Percentiles rank a stretch among this genome's conserved stretches.
Conservation (phyloP, 1,284 basidiomycete genomes). For the Rhodotorula sp. region DNA sequence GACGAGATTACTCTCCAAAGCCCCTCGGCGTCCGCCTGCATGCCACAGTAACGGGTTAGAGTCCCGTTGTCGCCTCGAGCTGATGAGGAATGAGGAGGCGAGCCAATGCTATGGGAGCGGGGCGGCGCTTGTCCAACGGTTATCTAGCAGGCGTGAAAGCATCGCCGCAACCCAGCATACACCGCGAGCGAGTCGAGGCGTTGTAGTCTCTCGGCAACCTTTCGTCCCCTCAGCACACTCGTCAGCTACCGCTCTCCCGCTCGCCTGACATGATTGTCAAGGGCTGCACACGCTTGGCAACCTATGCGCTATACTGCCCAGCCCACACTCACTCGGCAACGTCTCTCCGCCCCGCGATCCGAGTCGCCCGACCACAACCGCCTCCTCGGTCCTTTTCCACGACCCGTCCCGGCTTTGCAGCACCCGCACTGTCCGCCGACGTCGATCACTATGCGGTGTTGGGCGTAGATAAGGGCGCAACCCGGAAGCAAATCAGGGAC, state of each 20-base stretch:
- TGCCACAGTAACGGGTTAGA: too few species aligned
- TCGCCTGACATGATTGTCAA: not conserved
- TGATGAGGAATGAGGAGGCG: too few species aligned
- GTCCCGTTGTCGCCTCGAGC: too few species aligned
- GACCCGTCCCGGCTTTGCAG: not conserved
- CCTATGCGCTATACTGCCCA: not conserved
- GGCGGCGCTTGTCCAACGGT: too few species aligned
- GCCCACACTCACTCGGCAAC: not conserved
- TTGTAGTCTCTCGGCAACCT: too few species aligned
- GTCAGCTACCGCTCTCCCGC: too few species aligned
- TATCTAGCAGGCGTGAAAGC: too few species aligned
- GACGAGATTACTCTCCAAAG: too few species aligned
- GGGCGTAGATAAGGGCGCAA: slow-evolving; percentile 23
- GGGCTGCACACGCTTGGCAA: not conserved
- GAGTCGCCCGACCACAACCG: not conserved
- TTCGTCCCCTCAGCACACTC: not conserved
- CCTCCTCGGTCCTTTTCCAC: slow-evolving; percentile 3
- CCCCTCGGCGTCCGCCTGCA: too few species aligned
- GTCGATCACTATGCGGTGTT: slow-evolving; percentile 39
- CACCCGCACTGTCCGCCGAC: slow-evolving; percentile 12
- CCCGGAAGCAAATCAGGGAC: slow-evolving; percentile 42
- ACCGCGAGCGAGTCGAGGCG: too few species aligned
- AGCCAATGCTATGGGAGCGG: too few species aligned
- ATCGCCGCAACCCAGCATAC: too few species aligned
- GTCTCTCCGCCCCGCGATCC: not conserved